Evolutionary conservation across 2,329 filamentous ascomycete genomes (phyloP).

Genomic region (Metarhizium guizhouense): DNA sequence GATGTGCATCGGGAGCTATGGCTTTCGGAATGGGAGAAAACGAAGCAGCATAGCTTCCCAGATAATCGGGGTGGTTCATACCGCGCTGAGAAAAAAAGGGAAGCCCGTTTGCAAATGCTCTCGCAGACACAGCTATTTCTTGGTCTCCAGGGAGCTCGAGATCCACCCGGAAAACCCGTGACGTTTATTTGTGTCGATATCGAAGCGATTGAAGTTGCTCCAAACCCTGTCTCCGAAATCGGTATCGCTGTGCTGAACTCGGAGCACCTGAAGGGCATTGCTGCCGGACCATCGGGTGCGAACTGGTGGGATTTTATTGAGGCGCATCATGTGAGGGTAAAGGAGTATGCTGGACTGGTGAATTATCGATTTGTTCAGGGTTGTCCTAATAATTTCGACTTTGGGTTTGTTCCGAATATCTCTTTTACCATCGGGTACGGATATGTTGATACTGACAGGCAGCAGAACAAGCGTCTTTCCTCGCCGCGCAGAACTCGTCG

Average conservation of each 20-base stretch:
- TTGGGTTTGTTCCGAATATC: constrained; percentile 47
- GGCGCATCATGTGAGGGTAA: constrained; percentile 67
- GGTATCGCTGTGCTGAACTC: constrained; percentile 79
- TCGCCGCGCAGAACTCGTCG: constrained; percentile 20
- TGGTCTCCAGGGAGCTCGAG: constrained; percentile 37
- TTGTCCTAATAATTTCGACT: constrained; percentile 65
- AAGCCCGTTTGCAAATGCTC: constrained; percentile 43
- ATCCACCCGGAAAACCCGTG: constrained; percentile 9
- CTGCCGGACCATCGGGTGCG: constrained; percentile 52
- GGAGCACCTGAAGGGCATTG: constrained; percentile 35
- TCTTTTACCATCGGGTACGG: neutral
- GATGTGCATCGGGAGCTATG: neutral
- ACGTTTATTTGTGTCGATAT: constrained; percentile 75
- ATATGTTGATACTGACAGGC: constrained; percentile 7
- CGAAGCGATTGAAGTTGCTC: constrained; percentile 66
- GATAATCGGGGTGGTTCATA: neutral
- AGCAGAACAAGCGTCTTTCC: constrained; percentile 34
- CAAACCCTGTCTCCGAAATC: constrained; percentile 68
- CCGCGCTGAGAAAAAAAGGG: constrained; percentile 25
- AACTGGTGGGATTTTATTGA: constrained; percentile 62
- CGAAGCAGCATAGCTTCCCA: constrained; percentile 30
- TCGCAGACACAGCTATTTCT: constrained; percentile 62
- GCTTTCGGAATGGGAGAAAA: constrained; percentile 3
- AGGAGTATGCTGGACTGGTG: constrained; percentile 54
- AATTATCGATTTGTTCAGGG: constrained; percentile 65